Percentiles rank a stretch among this genome's conserved stretches.
Evolutionary conservation across 306 rosid genomes (phyloP).

Genomic region (Carpinus viminea): DNA sequence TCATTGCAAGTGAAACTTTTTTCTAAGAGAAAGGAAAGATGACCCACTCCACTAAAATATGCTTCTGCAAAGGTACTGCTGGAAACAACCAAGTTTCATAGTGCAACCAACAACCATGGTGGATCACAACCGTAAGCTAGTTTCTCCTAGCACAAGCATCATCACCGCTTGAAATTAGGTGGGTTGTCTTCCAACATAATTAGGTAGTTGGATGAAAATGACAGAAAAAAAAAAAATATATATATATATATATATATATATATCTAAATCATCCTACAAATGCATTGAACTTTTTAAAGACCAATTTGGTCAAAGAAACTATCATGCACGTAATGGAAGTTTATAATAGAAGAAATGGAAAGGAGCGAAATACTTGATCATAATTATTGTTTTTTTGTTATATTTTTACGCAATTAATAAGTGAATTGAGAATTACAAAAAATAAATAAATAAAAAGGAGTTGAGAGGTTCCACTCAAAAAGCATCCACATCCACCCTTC

Average conservation of each 20-base stretch:
- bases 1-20: too few relatives aligned
- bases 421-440: too few relatives aligned
- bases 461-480: too few relatives aligned
- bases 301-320: slow-evolving; percentile 3
- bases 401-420: too few relatives aligned
- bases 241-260: too few relatives aligned
- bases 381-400: too few relatives aligned
- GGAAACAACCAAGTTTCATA: not conserved
- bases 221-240: not conserved
- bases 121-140: not conserved
- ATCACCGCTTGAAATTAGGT: not conserved
- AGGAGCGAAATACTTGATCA: too few relatives aligned
- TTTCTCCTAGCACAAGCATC: not conserved
- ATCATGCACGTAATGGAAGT: too few relatives aligned
- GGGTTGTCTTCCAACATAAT: not conserved
- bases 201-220: not conserved
- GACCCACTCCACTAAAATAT: not conserved
- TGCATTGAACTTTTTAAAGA: not conserved
- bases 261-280: not conserved
- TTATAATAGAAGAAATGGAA: too few relatives aligned
- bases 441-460: too few relatives aligned
- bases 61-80: not conserved
- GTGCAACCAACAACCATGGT: not conserved
- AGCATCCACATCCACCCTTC: too few relatives aligned
- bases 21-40: not conserved